Percentiles rank a stretch among this genome's conserved stretches.
Conservation (phyloP, 2,329 filamentous ascomycete genomes). For the Hypoxylon sp. region DNA sequence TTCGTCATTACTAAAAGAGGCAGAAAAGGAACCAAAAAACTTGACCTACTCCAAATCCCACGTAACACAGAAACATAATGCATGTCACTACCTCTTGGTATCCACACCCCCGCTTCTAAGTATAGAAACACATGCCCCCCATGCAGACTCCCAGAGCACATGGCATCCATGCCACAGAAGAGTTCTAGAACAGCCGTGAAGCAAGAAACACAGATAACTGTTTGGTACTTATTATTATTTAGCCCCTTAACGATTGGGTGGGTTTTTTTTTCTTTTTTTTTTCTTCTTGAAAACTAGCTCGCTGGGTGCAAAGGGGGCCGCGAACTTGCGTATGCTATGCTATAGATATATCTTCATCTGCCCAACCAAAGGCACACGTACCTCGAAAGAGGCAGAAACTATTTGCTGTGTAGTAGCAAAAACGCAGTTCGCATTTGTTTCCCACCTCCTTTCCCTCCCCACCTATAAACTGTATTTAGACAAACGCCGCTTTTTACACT, state of each 20-base stretch:
- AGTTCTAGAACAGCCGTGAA: constrained; percentile 41
- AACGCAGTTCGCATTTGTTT: constrained; percentile 9
- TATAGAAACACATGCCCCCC: constrained; percentile 28
- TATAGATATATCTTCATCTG: constrained; percentile 29
- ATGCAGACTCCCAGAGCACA: constrained; percentile 22
- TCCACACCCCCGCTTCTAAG: constrained; percentile 27
- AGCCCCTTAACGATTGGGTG: constrained; percentile 13
- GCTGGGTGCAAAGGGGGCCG: constrained; percentile 5
- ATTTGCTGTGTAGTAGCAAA: too few relatives aligned
- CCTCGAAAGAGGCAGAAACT: not conserved
- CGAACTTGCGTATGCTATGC: too few relatives aligned
- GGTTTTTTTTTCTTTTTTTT: too few relatives aligned
- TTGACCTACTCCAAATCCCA: constrained; percentile 7
- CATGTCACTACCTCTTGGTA: constrained; percentile 14
- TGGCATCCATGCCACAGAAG: constrained; percentile 42
- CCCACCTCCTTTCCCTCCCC: too few relatives aligned
- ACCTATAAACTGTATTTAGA: constrained; percentile 16
- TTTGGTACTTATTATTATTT: constrained; percentile 9
- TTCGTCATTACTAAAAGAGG: not conserved
- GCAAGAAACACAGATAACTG: not conserved
- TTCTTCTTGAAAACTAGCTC: constrained; percentile 32
- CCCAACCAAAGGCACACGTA: constrained; percentile 26
- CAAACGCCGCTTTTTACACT: constrained; percentile 14
- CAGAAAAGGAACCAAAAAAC: not conserved
- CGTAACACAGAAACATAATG: constrained; percentile 20